phyloP scores from a whole-genome alignment of 352 stramenopile species.

The Phytophthora megakarya region DNA sequence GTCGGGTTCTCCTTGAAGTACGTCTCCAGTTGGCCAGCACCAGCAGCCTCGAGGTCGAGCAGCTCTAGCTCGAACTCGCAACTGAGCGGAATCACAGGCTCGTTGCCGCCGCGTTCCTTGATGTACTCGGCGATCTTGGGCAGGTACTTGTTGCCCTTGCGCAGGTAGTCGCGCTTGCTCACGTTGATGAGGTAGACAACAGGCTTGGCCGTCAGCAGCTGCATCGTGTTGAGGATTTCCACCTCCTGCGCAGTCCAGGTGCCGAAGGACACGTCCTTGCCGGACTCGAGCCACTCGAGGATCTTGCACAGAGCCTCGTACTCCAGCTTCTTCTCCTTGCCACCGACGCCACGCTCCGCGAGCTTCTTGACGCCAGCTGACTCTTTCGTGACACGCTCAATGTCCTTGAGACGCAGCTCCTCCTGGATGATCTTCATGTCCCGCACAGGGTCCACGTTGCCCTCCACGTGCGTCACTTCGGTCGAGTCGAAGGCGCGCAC shows the following conservation, averaged over 20 bases:
- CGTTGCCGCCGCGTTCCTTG: slow-evolving; percentile 94
- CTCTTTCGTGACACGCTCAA: slow-evolving; percentile 87
- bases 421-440: slow-evolving; percentile 99
- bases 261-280: slow-evolving; percentile 92
- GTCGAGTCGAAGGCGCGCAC: slow-evolving; percentile 97
- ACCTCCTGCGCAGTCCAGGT: slow-evolving; percentile 90
- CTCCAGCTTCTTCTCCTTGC: slow-evolving; percentile 97
- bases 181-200: slow-evolving; percentile 99
- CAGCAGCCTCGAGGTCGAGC: slow-evolving; percentile 73
- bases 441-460: slow-evolving; percentile 98
- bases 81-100: slow-evolving; percentile 97
- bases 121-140: slow-evolving; percentile 98
- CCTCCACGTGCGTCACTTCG: slow-evolving; percentile 99
- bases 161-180: slow-evolving; percentile 98
- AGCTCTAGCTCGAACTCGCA: slow-evolving; percentile 98
- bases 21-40: slow-evolving; percentile 52
- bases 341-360: slow-evolving; percentile 85
- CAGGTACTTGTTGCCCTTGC: slow-evolving; percentile 98
- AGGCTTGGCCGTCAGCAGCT: slow-evolving; percentile 94
- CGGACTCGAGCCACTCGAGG: slow-evolving; percentile 78
- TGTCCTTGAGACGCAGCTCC: slow-evolving; percentile 98
- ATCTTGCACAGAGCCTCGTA: slow-evolving; percentile 88
- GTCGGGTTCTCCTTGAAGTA: slow-evolving; percentile 87
- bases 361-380: slow-evolving; percentile 85
- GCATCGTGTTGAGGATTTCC: slow-evolving; percentile 91